Base-by-base conservation (phyloP, 1,284 basidiomycete species). In the Ustanciosporium gigantosporum region DNA sequence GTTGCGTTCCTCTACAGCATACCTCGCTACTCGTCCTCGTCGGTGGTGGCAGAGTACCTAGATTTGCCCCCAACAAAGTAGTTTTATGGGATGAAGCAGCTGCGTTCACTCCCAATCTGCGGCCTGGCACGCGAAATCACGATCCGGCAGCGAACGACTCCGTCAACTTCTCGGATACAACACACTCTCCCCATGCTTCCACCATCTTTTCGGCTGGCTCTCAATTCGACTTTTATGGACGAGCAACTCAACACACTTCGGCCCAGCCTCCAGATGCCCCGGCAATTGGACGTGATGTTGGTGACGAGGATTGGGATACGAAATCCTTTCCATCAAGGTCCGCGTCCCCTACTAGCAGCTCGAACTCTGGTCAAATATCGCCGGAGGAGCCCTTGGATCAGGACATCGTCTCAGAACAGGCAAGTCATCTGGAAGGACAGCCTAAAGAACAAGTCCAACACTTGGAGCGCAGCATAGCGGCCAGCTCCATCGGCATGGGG, bases 61-160 rank as follows among this genome's bases (percentile, higher is more conserved):
- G 61, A 27, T 74, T 68, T 39, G 68, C 71, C 20, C 71, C 71
- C 15, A 74, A 73, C 47, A 74, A 74, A 42, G 68, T 74, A 24
- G 31, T 74, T 11, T 36, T 74, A 6, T 74, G 71, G 71, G 71
- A 74, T 31, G 65, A 74, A 34, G 61, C 58, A 8, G 68, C 70
- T 15, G 42, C 49, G 16, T 48, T 50, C 7, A 43, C 42, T 0
- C 36, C 47, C 5, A 45, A 48, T 2, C 15, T 13, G 5, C 24
- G 40, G 11, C 9, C 23, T 2, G 9, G 20, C 3, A 9, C 9
- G 27, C n/a, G n/a, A n/a, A n/a, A n/a, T n/a, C n/a, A n/a, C n/a
- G n/a, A n/a, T n/a, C n/a, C n/a, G n/a, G n/a, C n/a, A n/a, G 27
- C 27, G n/a, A 29, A 29, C 27, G 29, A 48, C 16, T 11, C 15